These are phyloP conservation scores for Aspergillus arachidicola DNA, from an alignment of 2,329 filamentous ascomycete species.

Conservation along the genomic window DNA sequence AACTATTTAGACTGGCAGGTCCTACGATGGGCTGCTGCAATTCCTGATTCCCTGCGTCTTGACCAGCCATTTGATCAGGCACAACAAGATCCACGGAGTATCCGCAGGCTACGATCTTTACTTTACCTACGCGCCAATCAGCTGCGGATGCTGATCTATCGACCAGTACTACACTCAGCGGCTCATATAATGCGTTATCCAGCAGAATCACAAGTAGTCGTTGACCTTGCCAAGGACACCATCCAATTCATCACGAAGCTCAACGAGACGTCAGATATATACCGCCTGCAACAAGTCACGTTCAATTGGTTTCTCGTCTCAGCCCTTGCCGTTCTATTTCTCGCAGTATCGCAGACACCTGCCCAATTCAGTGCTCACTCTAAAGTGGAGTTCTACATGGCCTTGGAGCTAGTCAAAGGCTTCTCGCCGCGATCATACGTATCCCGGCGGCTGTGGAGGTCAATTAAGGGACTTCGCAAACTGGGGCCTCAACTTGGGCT, in stretches of 20 bases:
- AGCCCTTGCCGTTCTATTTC: conserved; percentile 63
- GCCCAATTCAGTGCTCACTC: conserved; percentile 59
- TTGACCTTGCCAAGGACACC: conserved; percentile 66
- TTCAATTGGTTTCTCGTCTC: conserved; percentile 69
- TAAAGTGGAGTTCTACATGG: conserved; percentile 67
- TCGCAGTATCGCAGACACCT: conserved; percentile 65
- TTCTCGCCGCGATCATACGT: conserved; percentile 63
- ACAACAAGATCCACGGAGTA: conserved; percentile 54
- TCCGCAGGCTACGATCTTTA: conserved; percentile 75
- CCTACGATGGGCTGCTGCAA: conserved; percentile 75
- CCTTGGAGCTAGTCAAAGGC: conserved; percentile 63
- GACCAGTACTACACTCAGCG: conserved; percentile 74
- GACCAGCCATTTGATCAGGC: conserved; percentile 52
- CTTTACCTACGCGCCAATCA: conserved; percentile 88
- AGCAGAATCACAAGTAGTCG: conserved; percentile 68
- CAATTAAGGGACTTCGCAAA: conserved; percentile 62
- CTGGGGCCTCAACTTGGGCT: conserved; percentile 63
- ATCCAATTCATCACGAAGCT: conserved; percentile 62
- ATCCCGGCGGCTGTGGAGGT: conserved; percentile 65
- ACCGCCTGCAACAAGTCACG: conserved; percentile 62
- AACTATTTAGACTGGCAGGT: conserved; percentile 80
- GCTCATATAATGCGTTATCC: conserved; percentile 78
- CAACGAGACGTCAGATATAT: conserved; percentile 64
- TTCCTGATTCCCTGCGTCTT: conserved; percentile 66
- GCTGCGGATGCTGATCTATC: conserved; percentile 85